A percentile compares a stretch with the other conserved stretches of the same genome.
Evolutionary conservation across 371 early-diverging fungal genomes (phyloP).

Genomic region (Mucor mucedo): DNA sequence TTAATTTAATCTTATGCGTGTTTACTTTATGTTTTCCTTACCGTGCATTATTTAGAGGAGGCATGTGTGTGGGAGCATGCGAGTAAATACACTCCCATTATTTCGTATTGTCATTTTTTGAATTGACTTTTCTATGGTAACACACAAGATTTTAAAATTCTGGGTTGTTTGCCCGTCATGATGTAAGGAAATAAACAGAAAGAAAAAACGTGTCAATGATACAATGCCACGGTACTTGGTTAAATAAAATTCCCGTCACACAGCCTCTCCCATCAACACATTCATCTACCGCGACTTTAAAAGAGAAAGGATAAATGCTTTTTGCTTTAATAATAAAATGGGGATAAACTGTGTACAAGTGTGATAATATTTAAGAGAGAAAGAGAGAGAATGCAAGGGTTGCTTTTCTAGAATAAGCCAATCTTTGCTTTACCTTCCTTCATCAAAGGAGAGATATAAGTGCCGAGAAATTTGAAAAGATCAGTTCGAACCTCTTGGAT

Average conservation of each 20-base stretch:
- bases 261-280: neutral
- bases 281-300: neutral
- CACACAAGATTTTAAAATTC: neutral
- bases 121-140: neutral
- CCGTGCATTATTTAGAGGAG: too few species aligned
- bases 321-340: neutral
- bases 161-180: too few species aligned
- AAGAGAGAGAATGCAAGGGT: neutral
- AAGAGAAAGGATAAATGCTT: neutral
- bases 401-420: conserved; percentile 40
- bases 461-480: conserved; percentile 58
- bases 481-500: conserved; percentile 76
- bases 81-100: too few species aligned
- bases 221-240: neutral
- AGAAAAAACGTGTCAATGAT: neutral
- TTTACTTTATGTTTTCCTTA: neutral
- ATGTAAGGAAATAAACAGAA: neutral
- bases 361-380: neutral
- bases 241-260: neutral
- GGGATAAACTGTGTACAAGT: conserved; percentile 5
- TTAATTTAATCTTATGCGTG: neutral
- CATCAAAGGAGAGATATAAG: conserved; percentile 38
- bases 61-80: too few species aligned
- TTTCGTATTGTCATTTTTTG: neutral
- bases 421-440: conserved; percentile 42